These are phyloP conservation scores for Platanus orientalis DNA, from an alignment of 164 flowering plant species.

Conservation along the genomic window DNA sequence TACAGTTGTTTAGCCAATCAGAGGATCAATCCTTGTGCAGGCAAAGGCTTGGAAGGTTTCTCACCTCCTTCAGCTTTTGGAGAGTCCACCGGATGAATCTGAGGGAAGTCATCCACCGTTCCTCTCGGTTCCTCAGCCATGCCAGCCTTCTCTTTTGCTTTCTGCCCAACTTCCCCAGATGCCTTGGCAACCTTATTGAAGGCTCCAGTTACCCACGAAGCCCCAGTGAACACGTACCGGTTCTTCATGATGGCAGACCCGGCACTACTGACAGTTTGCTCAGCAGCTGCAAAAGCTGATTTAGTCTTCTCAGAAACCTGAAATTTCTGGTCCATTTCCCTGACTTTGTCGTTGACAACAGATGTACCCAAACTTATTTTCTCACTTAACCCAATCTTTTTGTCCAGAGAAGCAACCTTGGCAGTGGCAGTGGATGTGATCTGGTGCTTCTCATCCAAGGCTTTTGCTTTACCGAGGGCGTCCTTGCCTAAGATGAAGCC, in stretches of 20 bases:
- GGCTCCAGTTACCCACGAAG: constrained; percentile 86
- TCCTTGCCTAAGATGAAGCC: constrained; percentile 88
- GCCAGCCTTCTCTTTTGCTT: constrained; percentile 70
- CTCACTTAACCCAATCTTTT: constrained; percentile 77
- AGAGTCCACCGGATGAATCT: constrained; percentile 54
- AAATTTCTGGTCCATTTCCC: constrained; percentile 82
- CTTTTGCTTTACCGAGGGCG: constrained; percentile 74
- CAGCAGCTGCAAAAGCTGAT: constrained; percentile 83
- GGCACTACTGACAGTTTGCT: constrained; percentile 71
- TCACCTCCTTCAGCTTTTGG: constrained; percentile 39
- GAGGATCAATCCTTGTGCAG: constrained; percentile 56
- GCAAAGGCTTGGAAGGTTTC: constrained; percentile 38
- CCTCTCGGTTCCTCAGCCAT: constrained; percentile 52
- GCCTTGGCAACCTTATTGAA: constrained; percentile 81
- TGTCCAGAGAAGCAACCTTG: constrained; percentile 74
- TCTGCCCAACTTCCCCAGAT: constrained; percentile 83
- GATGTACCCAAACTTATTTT: constrained; percentile 71
- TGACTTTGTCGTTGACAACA: constrained; percentile 70
- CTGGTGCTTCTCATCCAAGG: constrained; percentile 82
- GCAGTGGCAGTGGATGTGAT: constrained; percentile 84
- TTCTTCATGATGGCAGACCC: constrained; percentile 93
- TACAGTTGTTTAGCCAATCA: constrained; percentile 30
- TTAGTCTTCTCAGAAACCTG: constrained; percentile 92
- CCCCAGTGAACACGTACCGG: constrained; percentile 65
- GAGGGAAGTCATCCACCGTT: constrained; percentile 56